phyloP scores from a whole-genome alignment of 805 yeast species.

The Cyberlindnera americana region DNA sequence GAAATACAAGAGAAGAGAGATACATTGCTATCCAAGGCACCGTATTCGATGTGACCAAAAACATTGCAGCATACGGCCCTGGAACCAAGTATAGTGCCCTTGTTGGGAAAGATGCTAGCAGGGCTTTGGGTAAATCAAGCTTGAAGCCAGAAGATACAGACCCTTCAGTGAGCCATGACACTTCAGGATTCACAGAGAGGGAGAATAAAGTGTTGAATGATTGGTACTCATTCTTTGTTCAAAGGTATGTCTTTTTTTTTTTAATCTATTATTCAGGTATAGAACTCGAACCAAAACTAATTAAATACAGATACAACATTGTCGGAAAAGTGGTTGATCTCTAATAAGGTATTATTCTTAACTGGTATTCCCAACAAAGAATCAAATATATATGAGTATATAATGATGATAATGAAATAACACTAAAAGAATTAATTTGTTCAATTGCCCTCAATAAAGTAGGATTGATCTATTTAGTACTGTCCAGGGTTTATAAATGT shows the following conservation, averaged over 20 bases:
- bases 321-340: slow-evolving; percentile 14
- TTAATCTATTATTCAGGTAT: neutral
- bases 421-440: too few relatives aligned
- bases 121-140: slow-evolving; percentile 71
- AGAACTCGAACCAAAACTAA: too few relatives aligned
- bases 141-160: slow-evolving; percentile 51
- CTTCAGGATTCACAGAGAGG: slow-evolving; percentile 50
- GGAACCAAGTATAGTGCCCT: slow-evolving; percentile 69
- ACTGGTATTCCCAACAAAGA: too few relatives aligned
- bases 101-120: slow-evolving; percentile 73
- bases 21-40: slow-evolving; percentile 75
- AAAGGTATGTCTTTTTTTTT: slow-evolving; percentile 34
- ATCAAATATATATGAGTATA: too few relatives aligned
- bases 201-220: slow-evolving; percentile 64
- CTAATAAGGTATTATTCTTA: neutral
- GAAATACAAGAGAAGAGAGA: slow-evolving; percentile 41
- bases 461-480: too few relatives aligned
- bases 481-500: too few relatives aligned
- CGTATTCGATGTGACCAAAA: slow-evolving; percentile 73
- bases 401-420: too few relatives aligned
- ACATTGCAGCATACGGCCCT: slow-evolving; percentile 67
- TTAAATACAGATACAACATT: slow-evolving; percentile 18
- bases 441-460: too few relatives aligned
- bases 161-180: slow-evolving; percentile 42
- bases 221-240: slow-evolving; percentile 65